Base-by-base conservation (phyloP, 139 green algal genomes). In the Medakamo hakoo region DNA sequence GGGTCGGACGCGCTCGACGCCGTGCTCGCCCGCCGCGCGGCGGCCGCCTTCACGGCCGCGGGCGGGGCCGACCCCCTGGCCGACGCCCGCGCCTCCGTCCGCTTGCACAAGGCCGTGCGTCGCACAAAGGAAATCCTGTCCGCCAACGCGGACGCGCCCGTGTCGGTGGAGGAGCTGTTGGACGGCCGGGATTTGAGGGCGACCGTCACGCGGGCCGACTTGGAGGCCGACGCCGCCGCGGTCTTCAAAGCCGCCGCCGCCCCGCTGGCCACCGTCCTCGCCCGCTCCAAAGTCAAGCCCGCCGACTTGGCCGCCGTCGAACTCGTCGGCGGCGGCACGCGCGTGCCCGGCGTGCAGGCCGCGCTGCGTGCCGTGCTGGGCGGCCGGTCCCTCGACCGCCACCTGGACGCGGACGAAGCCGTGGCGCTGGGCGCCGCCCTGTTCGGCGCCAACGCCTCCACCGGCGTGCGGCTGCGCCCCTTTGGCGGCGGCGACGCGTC, bases 361-460 rank as follows among this genome's bases (percentile, higher is more conserved):
- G 75, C 71, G 48, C 80, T 97, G 55, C 77, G 72, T 2, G 74
- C 84, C 25, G 86, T 71, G 16, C 76, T 97, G 32, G 78, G 73
- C 1, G 84, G 82, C 48, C 68, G 84, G 23, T 30, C 49, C 3
- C 73, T 91, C 27, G 86, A 90, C 73, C 79, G 85, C 48, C 93
- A 98, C 74, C 70, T 99, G 72, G 93, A 99, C 70, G 84, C 86
- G 4, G 93, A 98, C 71, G 93, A 99, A 79, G 91, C 93, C 1
- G 69, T 89, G 19, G 93, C 89, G 55, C 72, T 95, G 67, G 93
- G 93, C 3, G 88, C 89, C 0, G 88, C 77, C 23, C 76, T 97
- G 69, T 85, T 93, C 68, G 93, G 89, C 29, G 93, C 93, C 67
- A 99, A 99, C 83, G 75, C 95, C 62, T 86, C 68, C 58, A 95